Conservation (phyloP, 2,329 filamentous ascomycete genomes). For the Trichoderma harzianum region DNA sequence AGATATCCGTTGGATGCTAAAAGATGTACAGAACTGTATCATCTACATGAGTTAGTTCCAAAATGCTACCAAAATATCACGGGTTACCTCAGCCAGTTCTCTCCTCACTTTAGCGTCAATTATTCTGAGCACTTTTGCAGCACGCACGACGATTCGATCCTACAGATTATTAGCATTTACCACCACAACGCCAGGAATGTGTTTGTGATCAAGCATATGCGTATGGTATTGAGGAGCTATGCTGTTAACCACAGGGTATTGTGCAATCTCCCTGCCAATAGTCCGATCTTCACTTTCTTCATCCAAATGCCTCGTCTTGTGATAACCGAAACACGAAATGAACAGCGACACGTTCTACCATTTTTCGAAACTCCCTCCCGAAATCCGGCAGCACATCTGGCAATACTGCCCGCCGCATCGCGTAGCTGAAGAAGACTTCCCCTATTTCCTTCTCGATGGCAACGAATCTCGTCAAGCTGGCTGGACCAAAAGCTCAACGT, state of each 20-base stretch:
- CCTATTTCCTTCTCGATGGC: conserved; percentile 5
- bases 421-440: not conserved
- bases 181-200: not conserved
- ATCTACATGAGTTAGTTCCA: not conserved
- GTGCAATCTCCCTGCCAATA: not conserved
- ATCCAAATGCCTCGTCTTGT: not conserved
- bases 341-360: not conserved
- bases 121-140: not conserved
- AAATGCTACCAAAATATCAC: not conserved
- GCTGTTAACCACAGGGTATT: not conserved
- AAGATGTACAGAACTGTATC: not conserved
- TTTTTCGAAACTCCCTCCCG: not conserved
- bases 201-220: not conserved
- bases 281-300: fast-evolving
- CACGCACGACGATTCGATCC: not conserved
- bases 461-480: conserved; percentile 12
- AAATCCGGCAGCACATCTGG: not conserved
- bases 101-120: not conserved
- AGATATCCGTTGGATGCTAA: not conserved
- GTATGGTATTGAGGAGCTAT: not conserved
- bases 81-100: not conserved
- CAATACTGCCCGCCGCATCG: not conserved
- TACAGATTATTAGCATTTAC: not conserved
- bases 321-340: not conserved
- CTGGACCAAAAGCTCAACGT: not conserved